Evolutionary conservation across 768 basidiomycete species (phyloP), one percentile per base, ranked within the genome.

Genomic region (Atractiella rhizophila): DNA sequence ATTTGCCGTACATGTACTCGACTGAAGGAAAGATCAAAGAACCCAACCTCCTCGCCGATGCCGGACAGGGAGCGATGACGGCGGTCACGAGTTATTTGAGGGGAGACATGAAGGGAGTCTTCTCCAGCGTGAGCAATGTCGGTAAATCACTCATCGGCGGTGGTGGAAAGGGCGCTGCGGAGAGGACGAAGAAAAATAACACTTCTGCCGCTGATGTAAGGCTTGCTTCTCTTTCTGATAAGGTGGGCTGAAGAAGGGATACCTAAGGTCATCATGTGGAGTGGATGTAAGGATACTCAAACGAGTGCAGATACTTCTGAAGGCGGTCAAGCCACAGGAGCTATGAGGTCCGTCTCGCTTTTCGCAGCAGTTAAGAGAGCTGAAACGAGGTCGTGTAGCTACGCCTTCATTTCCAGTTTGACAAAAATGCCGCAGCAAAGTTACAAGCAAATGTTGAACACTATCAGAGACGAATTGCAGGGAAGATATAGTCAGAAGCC

Each of bases 11-110:
- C 46, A 54, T 62, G 26, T 51, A 52, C 39, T 48, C 47, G 32
- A 54, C 50, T 0, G 24, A 48, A 23, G 52, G 53, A 36, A 45
- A 46, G 39, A 40, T 53, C 30, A 54, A 54, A 36, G 52, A 49
- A 28, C 54, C 54, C 2, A 55, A 48, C 44, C 47, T 53, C 35
- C 39, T 73, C 10, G 68, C 73, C 8, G 83, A 80, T 54, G 85
- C 86, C 4, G 85, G 83, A 0, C 71, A 79, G 54, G 81, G 80
- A 7, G 62, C 91, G 4, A 57, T 88, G n/a, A 68, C 69, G 19
- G 78, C 81, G 1, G 69, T 79, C 2, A 61, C 66, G 23, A 73
- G 77, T 9, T 88, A 82, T 55, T 64, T 76, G 19, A 66, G 65
- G 10, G 76, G 76, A 26, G 85, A 96, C 55, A 68, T 81, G 54